These are phyloP conservation scores for Pythium rishiriense DNA, from an alignment of 352 stramenopile species.

Conservation along the genomic window DNA sequence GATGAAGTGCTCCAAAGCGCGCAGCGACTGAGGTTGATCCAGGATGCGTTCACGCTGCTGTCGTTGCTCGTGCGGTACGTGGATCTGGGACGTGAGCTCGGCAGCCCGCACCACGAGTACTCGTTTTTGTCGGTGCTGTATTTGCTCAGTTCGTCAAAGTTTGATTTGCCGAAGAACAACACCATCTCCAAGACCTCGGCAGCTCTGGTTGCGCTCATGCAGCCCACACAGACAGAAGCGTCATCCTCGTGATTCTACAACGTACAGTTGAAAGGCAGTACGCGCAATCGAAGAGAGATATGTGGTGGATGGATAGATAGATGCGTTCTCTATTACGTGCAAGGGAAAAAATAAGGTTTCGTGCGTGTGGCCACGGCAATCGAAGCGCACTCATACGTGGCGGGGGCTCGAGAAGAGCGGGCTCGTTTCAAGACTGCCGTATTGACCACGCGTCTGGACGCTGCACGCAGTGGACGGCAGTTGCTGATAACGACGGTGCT, in stretches of 20 bases:
- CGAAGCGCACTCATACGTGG: conserved; percentile 13
- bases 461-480: conserved; percentile 30
- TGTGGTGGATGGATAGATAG: neutral
- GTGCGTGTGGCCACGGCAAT: too few relatives aligned
- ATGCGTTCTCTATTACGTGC: conserved; percentile 10
- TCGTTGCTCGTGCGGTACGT: conserved; percentile 65
- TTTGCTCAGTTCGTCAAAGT: conserved; percentile 39
- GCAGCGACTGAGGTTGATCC: conserved; percentile 41
- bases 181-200: conserved; percentile 50
- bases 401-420: conserved; percentile 18
- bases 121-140: conserved; percentile 59
- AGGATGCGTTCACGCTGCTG: conserved; percentile 59
- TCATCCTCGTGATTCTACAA: conserved; percentile 3
- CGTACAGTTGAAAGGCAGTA: neutral
- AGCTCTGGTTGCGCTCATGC: conserved; percentile 39
- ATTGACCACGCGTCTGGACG: conserved; percentile 27
- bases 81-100: conserved; percentile 55
- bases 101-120: conserved; percentile 50
- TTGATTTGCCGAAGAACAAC: conserved; percentile 42
- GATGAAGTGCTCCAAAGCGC: conserved; percentile 35
- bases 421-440: conserved; percentile 45
- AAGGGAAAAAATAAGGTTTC: neutral
- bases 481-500: conserved; percentile 29
- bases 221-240: neutral
- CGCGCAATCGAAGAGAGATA: neutral